A percentile compares a stretch with the other conserved stretches of the same genome.
These are phyloP conservation scores for Penicillium frequentans DNA, from an alignment of 2,329 filamentous ascomycete species.

Conservation along the genomic window DNA sequence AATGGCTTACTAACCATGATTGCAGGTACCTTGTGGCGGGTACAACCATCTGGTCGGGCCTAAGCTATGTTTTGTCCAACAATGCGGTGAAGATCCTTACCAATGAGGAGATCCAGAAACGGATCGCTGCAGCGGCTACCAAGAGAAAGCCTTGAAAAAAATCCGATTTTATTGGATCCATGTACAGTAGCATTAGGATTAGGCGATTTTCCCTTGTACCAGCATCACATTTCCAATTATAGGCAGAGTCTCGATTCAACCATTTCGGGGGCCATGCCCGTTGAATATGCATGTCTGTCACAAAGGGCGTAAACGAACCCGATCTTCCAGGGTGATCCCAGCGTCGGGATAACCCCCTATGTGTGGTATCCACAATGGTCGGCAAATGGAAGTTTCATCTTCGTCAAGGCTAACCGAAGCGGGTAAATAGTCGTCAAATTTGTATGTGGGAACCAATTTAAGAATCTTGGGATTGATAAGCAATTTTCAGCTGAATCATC, in stretches of 20 bases:
- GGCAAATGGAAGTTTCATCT: not conserved
- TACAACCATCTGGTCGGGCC: constrained; percentile 90
- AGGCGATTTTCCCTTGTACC: not conserved
- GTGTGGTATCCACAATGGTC: not conserved
- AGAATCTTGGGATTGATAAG: not conserved
- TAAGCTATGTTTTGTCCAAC: constrained; percentile 88
- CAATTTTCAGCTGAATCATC: not conserved
- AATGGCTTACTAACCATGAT: constrained; percentile 2
- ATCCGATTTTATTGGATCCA: not conserved
- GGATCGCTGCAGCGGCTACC: constrained; percentile 30
- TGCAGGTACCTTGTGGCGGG: constrained; percentile 78
- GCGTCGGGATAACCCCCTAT: not conserved
- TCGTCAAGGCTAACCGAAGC: not conserved
- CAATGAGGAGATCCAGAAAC: constrained; percentile 42
- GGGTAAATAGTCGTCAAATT: not conserved
- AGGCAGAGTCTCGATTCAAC: not conserved
- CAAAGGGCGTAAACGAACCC: not conserved
- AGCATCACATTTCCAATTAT: not conserved
- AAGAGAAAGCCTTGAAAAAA: constrained; percentile 20
- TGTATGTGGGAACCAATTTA: not conserved
- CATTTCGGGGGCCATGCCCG: not conserved
- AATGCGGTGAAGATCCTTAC: constrained; percentile 85
- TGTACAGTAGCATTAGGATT: constrained; percentile 2
- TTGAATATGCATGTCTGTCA: not conserved
- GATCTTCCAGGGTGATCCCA: not conserved